Evolutionary conservation across 129 eudicot genomes (phyloP).

Genomic region (Apium graveolens): DNA sequence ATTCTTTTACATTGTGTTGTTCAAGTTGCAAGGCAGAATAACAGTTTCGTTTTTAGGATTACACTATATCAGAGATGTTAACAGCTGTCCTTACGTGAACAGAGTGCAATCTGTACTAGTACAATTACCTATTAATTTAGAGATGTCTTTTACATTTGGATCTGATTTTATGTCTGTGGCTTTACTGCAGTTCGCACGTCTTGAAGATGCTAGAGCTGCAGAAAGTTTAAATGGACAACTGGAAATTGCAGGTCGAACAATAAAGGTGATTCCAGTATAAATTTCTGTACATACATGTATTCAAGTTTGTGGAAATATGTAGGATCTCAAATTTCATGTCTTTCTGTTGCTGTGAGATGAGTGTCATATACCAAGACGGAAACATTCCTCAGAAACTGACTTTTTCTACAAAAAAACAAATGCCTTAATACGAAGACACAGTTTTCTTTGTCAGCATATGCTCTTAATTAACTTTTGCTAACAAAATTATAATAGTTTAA

Average conservation of each 20-base stretch:
- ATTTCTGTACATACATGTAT: neutral
- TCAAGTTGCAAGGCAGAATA: neutral
- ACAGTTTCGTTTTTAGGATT: neutral
- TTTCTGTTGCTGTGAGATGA: neutral
- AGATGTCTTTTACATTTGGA: neutral
- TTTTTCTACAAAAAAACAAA: neutral
- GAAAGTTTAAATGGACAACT: slow-evolving; percentile 76
- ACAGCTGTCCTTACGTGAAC: neutral
- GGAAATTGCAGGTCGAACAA: slow-evolving; percentile 85
- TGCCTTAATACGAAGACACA: neutral
- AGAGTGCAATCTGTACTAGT: neutral
- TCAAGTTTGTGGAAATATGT: neutral
- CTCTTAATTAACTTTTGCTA: neutral
- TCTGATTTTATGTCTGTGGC: slow-evolving; percentile 4
- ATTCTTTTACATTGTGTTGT: neutral
- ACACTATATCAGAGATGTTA: neutral
- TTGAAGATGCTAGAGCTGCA: slow-evolving; percentile 83
- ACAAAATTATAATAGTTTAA: neutral
- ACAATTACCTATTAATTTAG: neutral
- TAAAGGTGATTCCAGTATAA: slow-evolving; percentile 45
- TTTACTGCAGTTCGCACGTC: slow-evolving; percentile 62
- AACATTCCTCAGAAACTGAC: neutral
- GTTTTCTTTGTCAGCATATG: neutral
- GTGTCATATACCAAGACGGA: neutral
- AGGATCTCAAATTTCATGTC: slow-evolving; percentile 2